These are phyloP conservation scores for Nannochloropsis oceanica DNA, from an alignment of 108 stramenopile genomes.

Conservation along the genomic window DNA sequence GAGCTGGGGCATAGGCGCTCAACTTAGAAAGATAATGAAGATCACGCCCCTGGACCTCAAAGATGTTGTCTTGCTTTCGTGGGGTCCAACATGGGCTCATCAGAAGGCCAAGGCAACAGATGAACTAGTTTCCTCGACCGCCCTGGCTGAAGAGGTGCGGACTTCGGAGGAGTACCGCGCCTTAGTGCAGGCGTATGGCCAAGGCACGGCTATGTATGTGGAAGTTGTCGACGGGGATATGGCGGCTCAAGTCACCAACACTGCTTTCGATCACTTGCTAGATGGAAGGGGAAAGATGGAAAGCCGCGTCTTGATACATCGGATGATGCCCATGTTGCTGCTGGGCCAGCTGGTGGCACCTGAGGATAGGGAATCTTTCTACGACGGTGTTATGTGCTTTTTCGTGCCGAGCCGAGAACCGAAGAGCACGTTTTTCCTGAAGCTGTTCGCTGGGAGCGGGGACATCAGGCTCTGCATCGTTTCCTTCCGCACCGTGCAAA, in stretches of 20 bases:
- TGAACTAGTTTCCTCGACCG: background rate
- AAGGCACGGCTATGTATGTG: background rate
- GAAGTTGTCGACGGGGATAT: background rate
- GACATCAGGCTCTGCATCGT: conserved; percentile 56
- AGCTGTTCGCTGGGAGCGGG: conserved; percentile 56
- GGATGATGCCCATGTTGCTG: background rate
- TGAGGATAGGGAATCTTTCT: background rate
- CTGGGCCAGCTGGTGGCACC: background rate
- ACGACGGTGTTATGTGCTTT: background rate
- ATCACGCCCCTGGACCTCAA: background rate
- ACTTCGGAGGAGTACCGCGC: background rate
- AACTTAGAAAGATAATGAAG: background rate
- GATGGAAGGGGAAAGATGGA: background rate
- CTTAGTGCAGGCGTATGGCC: background rate
- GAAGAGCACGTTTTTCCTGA: background rate
- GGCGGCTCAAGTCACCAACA: background rate
- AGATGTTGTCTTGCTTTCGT: background rate
- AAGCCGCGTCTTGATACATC: background rate
- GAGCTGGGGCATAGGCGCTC: background rate
- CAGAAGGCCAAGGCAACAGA: background rate
- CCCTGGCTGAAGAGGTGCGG: background rate
- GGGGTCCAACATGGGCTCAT: background rate
- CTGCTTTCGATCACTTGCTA: background rate
- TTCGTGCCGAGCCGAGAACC: background rate
- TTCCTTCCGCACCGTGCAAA: too few species aligned